Conservation (phyloP, 2,329 filamentous ascomycete species). For the Cadophora malorum region DNA sequence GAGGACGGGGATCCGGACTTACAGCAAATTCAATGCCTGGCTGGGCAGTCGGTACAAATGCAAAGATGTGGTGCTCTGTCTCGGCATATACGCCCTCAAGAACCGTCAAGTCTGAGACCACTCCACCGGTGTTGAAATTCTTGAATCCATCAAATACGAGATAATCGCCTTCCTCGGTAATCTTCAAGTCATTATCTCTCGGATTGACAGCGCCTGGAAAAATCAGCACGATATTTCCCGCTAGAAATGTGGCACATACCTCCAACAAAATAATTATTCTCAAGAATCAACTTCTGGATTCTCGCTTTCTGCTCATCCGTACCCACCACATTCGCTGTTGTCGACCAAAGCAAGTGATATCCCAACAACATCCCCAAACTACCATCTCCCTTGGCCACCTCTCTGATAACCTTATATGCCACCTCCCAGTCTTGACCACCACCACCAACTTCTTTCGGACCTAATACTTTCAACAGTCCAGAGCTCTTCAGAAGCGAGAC, state of each 20-base stretch:
- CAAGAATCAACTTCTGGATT: slow-evolving; percentile 61
- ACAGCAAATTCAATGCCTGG: slow-evolving; percentile 59
- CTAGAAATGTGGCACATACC: slow-evolving; percentile 45
- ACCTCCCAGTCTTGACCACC: slow-evolving; percentile 60
- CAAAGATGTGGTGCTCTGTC: slow-evolving; percentile 67
- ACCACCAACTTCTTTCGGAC: slow-evolving; percentile 57
- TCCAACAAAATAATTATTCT: slow-evolving; percentile 70
- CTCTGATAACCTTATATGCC: slow-evolving; percentile 64
- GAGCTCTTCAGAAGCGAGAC: slow-evolving; percentile 58
- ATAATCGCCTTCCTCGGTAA: slow-evolving; percentile 59
- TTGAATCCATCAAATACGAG: slow-evolving; percentile 68
- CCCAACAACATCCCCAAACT: slow-evolving; percentile 70
- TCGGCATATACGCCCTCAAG: slow-evolving; percentile 67
- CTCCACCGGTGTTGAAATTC: slow-evolving; percentile 71
- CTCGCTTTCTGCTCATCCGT: slow-evolving; percentile 64
- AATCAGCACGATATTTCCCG: not conserved
- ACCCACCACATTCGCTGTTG: slow-evolving; percentile 65
- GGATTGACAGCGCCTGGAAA: slow-evolving; percentile 63
- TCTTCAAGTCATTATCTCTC: slow-evolving; percentile 65
- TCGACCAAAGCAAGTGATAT: slow-evolving; percentile 70
- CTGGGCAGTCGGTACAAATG: slow-evolving; percentile 63
- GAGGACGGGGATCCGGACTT: slow-evolving; percentile 12
- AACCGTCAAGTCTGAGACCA: slow-evolving; percentile 69
- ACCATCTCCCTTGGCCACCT: slow-evolving; percentile 69
- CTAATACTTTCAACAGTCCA: slow-evolving; percentile 57